Base-by-base conservation (phyloP, 352 stramenopile genomes). In the Pythium biforme region DNA sequence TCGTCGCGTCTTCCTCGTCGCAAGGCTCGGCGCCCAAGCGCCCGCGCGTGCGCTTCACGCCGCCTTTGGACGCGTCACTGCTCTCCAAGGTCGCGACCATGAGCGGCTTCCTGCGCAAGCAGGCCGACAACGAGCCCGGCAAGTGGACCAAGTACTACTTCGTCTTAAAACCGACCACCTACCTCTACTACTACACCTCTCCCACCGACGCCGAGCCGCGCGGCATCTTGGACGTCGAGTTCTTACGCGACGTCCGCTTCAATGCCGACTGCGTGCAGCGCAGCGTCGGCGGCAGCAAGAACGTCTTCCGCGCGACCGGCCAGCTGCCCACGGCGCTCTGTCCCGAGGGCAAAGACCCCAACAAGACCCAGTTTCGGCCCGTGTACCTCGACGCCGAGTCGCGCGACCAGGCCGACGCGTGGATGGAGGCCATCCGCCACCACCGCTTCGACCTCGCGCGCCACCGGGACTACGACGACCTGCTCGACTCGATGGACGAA, bases 61-160 rank as follows among this genome's bases (percentile, higher is more conserved):
- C 72, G 19, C 80, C 82, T 10, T 58, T 72, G 26, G 73, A 81
- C 15, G 83, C 83, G 20, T 37, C 66, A 37, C 51, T 73, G 4
- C 31, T 92, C 0, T 75, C 81, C 17, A 52, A 73, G 29, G 72
- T 86, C 19, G 80, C 70, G 17, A 85, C 77, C 48, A 84, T 74
- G 59, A 81, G 70, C 41, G 86, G 86, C 1, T 86, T 85, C 41
- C 55, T 94, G 5, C 69, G 71, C 40, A 92, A 93, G 55, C 83
- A 94, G 56, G 86, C 81, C 6, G 85, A 91, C 69, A 92, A 92
- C 54, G 77, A 92, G 37, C 80, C 80, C 0, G 85, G 85, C 12
- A 73, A 76, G 8, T 94, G 86, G 86, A 91, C 85, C 57, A 68
- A 77, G 53, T 93, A 93, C 70, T 95, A 79, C 60, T 93, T 95